Conservation (phyloP, 345 rosid genomes). For the Brassica incana region DNA sequence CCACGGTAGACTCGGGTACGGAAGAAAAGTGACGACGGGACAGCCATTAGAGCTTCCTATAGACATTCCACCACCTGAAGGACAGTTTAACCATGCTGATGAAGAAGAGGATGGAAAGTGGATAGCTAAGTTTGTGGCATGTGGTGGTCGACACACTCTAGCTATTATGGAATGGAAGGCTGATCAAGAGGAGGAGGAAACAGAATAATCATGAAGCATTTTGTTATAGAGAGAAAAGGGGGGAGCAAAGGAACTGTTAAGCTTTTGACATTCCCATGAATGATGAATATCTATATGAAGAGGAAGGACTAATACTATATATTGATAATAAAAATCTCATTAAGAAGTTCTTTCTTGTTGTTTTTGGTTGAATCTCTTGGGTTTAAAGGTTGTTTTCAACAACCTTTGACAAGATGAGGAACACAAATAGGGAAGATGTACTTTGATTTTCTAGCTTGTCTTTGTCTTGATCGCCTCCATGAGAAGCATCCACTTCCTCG, state of each 20-base stretch:
- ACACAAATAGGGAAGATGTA: slow-evolving; percentile 45
- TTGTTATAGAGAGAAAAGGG: slow-evolving; percentile 30
- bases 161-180: slow-evolving; percentile 78
- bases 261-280: slow-evolving; percentile 33
- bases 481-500: slow-evolving; percentile 64
- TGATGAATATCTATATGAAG: slow-evolving; percentile 26
- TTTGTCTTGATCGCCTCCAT: slow-evolving; percentile 62
- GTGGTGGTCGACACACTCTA: slow-evolving; percentile 94
- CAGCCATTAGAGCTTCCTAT: slow-evolving; percentile 90
- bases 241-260: slow-evolving; percentile 18
- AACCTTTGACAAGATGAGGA: slow-evolving; percentile 42
- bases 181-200: slow-evolving; percentile 30
- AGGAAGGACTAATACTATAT: slow-evolving; percentile 7
- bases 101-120: slow-evolving; percentile 64
- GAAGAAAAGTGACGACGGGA: slow-evolving; percentile 86
- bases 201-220: slow-evolving; percentile 15
- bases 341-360: background rate
- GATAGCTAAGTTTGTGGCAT: slow-evolving; percentile 77
- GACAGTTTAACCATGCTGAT: slow-evolving; percentile 34
- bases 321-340: slow-evolving; percentile 13
- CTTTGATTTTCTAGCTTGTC: slow-evolving; percentile 47
- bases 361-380: slow-evolving; percentile 8
- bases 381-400: slow-evolving; percentile 19
- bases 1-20: slow-evolving; percentile 93
- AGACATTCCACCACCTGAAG: slow-evolving; percentile 53